These are phyloP conservation scores for Euphorbia pulcherrima DNA, from an alignment of 345 rosid genomes.

Conservation along the genomic window DNA sequence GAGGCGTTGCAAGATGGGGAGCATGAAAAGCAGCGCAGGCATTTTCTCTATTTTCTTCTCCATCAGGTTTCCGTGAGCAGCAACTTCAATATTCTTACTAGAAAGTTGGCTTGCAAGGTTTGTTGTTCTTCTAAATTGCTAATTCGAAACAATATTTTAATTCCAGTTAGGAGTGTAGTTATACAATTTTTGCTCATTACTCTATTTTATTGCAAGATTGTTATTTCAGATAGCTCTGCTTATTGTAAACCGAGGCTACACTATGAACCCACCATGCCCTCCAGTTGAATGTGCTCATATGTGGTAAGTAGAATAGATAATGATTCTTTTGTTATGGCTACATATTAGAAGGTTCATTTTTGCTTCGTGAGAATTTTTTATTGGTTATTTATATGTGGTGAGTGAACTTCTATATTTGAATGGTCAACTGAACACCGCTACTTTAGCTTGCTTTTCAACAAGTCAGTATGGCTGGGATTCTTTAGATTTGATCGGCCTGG, in stretches of 20 bases:
- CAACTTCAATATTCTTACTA: slow-evolving; percentile 80
- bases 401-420: not conserved
- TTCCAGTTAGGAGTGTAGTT: not conserved
- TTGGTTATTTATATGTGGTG: not conserved
- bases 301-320: slow-evolving; percentile 55
- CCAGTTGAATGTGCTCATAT: slow-evolving; percentile 96
- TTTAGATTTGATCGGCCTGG: not conserved
- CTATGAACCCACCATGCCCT: slow-evolving; percentile 93
- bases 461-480: not conserved
- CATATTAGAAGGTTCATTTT: not conserved
- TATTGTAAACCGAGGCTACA: slow-evolving; percentile 83
- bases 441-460: not conserved
- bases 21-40: slow-evolving; percentile 86
- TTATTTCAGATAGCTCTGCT: slow-evolving; percentile 83
- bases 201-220: slow-evolving; percentile 32
- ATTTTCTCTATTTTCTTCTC: slow-evolving; percentile 87
- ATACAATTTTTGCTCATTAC: slow-evolving; percentile 28
- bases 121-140: slow-evolving; percentile 21
- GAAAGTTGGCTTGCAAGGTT: slow-evolving; percentile 88
- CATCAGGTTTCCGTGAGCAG: slow-evolving; percentile 94
- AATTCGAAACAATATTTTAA: not conserved
- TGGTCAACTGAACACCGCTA: not conserved
- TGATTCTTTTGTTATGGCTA: not conserved
- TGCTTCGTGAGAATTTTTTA: not conserved
- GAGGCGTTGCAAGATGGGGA: slow-evolving; percentile 98